Base-by-base conservation (phyloP, 2,329 filamentous ascomycete species). In the Epicoccum sorghinum region DNA sequence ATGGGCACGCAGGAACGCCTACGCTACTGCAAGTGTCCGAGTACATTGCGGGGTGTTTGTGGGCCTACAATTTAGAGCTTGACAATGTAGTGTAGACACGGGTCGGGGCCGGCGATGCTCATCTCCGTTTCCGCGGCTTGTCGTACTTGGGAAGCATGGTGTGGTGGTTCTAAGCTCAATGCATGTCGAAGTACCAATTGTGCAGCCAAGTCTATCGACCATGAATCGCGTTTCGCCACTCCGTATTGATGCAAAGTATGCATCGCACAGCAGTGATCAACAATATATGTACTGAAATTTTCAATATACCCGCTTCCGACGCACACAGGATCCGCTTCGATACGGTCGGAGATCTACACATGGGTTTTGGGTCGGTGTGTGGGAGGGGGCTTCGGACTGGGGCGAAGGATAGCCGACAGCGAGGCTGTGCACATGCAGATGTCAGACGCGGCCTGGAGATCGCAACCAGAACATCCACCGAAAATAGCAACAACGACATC, bases 371-470 rank as follows among this genome's bases (percentile, higher is more conserved):
- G 53, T 41, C 35, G 48, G 36, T 40, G 52, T 47, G 41, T 10
- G 30, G 42, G 36, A 44, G 40, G 27, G 35, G 27, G 18, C 18
- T 39, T 13, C 39, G 47, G 41, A 12, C 48, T 55, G 39, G 39
- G 44, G 25, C 45, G 39, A 40, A 37, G 55, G 51, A 13, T 23
- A 47, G 53, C 47, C 47, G 46, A 44, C 47, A 58, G 47, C 37
- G 57, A 61, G 59, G 59, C 59, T 60, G 59, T 62, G 59, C 55
- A 59, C 18, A 41, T 55, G 52, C 46, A 55, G 57, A 38, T 57
- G 57, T 62, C 57, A 62, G 59, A 58, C 52, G 35, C 54, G 52
- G 59, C 45, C 52, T 52, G 49, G 59, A 54, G 52, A 49, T 48
- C 58, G 29, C 47, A 30, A 32, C 32, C 41, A 47, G 51, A 14